Base-by-base conservation (phyloP, 1,284 basidiomycete species). In the Leccinum pachyderme region DNA sequence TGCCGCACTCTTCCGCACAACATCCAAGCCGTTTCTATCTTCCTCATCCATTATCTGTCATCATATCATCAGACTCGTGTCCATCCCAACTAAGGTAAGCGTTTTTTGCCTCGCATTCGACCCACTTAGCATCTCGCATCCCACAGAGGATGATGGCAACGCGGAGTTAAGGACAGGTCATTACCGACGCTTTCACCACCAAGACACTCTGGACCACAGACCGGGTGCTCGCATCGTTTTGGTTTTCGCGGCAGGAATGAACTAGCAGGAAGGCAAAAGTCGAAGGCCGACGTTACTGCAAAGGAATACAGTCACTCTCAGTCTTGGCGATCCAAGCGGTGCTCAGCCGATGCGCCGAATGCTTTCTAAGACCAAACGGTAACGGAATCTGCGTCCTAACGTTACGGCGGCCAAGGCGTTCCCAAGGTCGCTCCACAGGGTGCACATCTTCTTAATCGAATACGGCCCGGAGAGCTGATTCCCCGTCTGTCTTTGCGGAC, bases 141-240 rank as follows among this genome's bases (percentile, higher is more conserved):
- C 29, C 22, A 25, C 67, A 92, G 90, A 75, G 88, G 89, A 72
- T 52, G 89, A 91, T 65, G 90, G 88, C 13, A 86, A 89, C 65
- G 80, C 86, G 63, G 90, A 92, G 77, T 73, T 92, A 68, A 88
- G 18, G 87, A 82, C 80, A 91, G 84, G 87, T 91, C 84, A 92
- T 92, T 74, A 80, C 86, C 81, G 84, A 89, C 65, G 81, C 89
- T 76, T 91, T 88, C 74, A 79, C 79, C 60, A 80, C 83, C 65
- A 84, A 91, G 70, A 83, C 89, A 7, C 79, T 96, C 35, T 92
- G 91, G 87, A 90, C 89, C 31, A 94, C 87, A 53, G 92, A 96
- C 71, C 96, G 93, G 93, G 24, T 8, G 12, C 46, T 22, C 8
- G 12, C 25, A 35, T 52, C 29, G 33, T 52, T 2, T 37, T 33